Evolutionary conservation across 208 protist species (phyloP), one percentile per base, ranked within the genome.

Genomic region (Trypanosoma grayi): DNA sequence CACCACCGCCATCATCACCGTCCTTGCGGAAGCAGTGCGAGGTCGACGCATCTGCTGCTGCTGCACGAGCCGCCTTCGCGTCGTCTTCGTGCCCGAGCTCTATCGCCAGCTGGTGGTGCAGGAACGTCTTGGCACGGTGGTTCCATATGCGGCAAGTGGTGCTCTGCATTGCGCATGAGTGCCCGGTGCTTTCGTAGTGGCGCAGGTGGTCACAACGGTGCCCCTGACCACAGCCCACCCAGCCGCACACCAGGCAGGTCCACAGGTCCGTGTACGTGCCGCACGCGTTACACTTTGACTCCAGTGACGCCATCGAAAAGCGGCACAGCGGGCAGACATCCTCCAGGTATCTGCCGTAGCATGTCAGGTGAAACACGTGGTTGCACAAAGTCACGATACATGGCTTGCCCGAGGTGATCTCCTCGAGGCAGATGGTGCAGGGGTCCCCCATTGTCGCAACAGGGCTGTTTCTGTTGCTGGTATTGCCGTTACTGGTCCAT

Each of bases 241-340:
- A 75, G 20, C 89, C 89, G 62, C 89, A 95, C 24, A 92, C 74
- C 0, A 95, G 57, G 53, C 89, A 95, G n/a, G 74, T 75, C 89
- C 89, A 95, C 52, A 95, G 48, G 50, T 94, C 85, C 40, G 81
- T 63, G 51, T 73, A 85, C 7, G 84, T 87, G 20, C 79, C 73
- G 60, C 90, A 96, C n/a, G 48, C 58, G 30, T 69, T 59, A 59
- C 90, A 96, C 20, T 73, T 66, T 4, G 76, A 77, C 64, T 88
- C 70, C n/a, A 94, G 63, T 22, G 83, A 79, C 41, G 73, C 77
- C 41, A 94, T 68, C 2, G 77, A 81, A 66, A 94, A 91, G 44
- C 87, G 87, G 54, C 87, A 94, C 8, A 92, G 75, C 13, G 87
- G 87, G 70, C 87, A 94, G 43, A 53, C 62, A 41, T 60, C 58